Evolutionary conservation across 768 basidiomycete genomes (phyloP).

Genomic region (Candolleomyces eurysporus): DNA sequence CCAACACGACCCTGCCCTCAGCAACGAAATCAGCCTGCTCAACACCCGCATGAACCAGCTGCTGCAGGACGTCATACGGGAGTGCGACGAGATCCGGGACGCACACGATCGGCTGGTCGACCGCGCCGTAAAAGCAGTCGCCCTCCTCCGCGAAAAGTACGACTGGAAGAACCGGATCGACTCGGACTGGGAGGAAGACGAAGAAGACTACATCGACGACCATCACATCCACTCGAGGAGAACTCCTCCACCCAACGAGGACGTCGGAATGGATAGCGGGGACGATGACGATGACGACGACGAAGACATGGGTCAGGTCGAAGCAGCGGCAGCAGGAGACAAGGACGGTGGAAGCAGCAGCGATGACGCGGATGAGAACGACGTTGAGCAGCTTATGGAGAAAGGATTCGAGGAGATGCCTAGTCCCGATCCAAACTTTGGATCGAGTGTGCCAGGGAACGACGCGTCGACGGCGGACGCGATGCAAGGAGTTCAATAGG

Average conservation of each 20-base stretch:
- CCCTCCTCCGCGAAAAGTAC: slow-evolving; percentile 74
- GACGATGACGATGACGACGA: slow-evolving; percentile 24
- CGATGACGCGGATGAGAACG: slow-evolving; percentile 25
- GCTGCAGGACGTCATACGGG: slow-evolving; percentile 54
- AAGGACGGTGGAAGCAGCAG: neutral
- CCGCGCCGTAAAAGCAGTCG: slow-evolving; percentile 75
- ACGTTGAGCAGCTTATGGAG: slow-evolving; percentile 25
- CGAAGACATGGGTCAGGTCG: slow-evolving; percentile 4
- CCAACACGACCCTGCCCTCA: too few relatives aligned
- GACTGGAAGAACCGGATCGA: slow-evolving; percentile 83
- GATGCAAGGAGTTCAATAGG: too few relatives aligned
- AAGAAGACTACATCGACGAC: too few relatives aligned
- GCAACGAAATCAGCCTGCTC: too few relatives aligned
- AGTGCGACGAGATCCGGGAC: slow-evolving; percentile 62
- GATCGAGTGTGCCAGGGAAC: neutral
- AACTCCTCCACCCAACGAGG: slow-evolving; percentile 11
- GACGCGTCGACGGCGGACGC: too few relatives aligned
- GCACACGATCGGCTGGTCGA: slow-evolving; percentile 78
- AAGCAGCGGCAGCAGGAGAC: slow-evolving; percentile 14
- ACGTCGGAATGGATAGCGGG: slow-evolving; percentile 22
- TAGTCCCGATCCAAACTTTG: slow-evolving; percentile 23
- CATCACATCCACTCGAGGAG: slow-evolving; percentile 46
- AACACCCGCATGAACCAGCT: too few relatives aligned
- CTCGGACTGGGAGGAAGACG: slow-evolving; percentile 65
- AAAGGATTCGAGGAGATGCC: neutral